Base-by-base conservation (phyloP, 371 early-diverging fungal genomes). In the Mortierella sp. region DNA sequence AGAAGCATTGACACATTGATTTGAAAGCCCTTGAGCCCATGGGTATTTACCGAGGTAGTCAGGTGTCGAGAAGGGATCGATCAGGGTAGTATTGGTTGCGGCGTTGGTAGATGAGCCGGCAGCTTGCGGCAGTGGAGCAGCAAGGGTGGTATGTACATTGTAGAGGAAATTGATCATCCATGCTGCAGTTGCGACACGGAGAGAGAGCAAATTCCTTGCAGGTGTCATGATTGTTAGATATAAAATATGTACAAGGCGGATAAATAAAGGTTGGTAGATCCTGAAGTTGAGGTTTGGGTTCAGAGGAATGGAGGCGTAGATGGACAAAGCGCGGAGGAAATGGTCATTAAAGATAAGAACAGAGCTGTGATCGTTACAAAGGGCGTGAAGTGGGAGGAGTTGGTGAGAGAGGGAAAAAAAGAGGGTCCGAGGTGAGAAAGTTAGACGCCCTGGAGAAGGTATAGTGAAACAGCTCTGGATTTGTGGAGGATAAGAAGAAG, bases 21-120 rank as follows among this genome's bases (percentile, higher is more conserved):
- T 48, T 11, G 31, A 45, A 34, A 39, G 13, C 5, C 2, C 11
- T 16, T 52, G 48, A n/a, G 26, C 31, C 22, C 3, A 48, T 53
- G 37, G 13, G 16, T 19, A 31, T n/a, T 34, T 61, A 79, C 80
- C 75, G 2, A 79, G 52, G 31, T 79, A 79, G 61, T 68, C 68
- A 37, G 80, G 80, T 1, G 80, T 79, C 11, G 76, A 66, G 66
- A 79, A 79, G 22, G 80, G 80, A 50, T 79, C 80, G 11, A 58
- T n/a, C 50, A 66, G 24, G 31, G 71, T 47, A 31, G 47, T 39
- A 24, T 69, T 73, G 39, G 37, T 58, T 16, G 34, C 22, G 40
- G 16, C 6, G 9, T n/a, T 47, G 19, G 47, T 41, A 9, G 37
- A 22, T 34, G 52, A 10, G 3, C 24, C 71, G 10, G 44, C 29